Base-by-base conservation (phyloP, 768 basidiomycete species). In the Boletus rufocinnamomeus region DNA sequence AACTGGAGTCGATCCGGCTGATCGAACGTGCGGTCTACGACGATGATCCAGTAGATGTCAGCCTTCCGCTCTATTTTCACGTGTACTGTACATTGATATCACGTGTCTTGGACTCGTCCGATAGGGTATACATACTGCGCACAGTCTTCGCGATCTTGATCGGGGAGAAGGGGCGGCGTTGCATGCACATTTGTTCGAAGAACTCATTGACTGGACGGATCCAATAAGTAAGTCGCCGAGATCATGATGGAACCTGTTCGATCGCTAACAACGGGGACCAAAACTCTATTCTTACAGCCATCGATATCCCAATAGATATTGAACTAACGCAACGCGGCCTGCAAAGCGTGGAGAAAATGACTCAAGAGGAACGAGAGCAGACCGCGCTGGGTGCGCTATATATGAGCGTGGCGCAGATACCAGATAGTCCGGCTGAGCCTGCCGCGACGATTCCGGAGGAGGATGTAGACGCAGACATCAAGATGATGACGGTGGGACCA, bases 21-120 rank as follows among this genome's bases (percentile, higher is more conserved):
- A 94, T 94, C 76, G 90, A 93, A 77, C 84, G 82, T 68, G 91
- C 93, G 63, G 79, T 93, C 66, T 94, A 94, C 77, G 93, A 93
- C 66, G 92, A 93, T 74, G 93, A 93, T 80, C 84, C 85, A 67
- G 79, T 83, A 79, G 88, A 90, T 82, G 92, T 93, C 83, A 86
- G 90, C 84, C 66, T 68, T 66, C 66, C 77, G 76, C 72, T 77
- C 68, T 74, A 69, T 74, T 72, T 74, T 74, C 69, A 69, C 62
- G 66, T 65, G 66, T 77, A 79, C 70, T 68, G 66, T 78, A 84
- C 77, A 77, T 85, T 85, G 81, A 84, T 79, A 66, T 70, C 63
- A 72, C 68, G 66, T 69, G 70, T 70, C 69, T 57, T 66, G 67
- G 63, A 57, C 58, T 70, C 64, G 71, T 70, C 74, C 70, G 69